Percentiles rank a stretch among this genome's conserved stretches.
phyloP scores from a whole-genome alignment of 2,329 filamentous ascomycete species.

The Alternaria arborescens region DNA sequence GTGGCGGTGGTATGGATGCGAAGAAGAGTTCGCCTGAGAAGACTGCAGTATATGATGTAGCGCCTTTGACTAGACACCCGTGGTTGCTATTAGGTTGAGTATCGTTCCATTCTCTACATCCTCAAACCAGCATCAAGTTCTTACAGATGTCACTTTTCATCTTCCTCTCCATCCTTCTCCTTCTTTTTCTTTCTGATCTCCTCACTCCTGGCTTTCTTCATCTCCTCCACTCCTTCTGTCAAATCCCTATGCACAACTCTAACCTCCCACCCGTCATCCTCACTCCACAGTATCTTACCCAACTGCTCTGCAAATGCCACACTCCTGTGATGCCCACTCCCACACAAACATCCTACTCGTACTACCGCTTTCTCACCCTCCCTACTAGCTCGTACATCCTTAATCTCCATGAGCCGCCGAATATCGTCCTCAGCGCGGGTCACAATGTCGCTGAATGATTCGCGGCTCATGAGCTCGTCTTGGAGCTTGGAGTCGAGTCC shows the following conservation, averaged over 20 bases:
- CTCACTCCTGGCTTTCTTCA: background rate
- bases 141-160: background rate
- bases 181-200: background rate
- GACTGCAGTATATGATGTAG: background rate
- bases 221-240: slow-evolving; percentile 4
- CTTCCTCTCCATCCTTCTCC: background rate
- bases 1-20: background rate
- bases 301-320: slow-evolving; percentile 19
- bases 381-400: slow-evolving; percentile 8
- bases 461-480: slow-evolving; percentile 16
- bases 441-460: slow-evolving; percentile 7
- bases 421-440: slow-evolving; percentile 10
- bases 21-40: background rate
- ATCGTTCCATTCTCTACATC: background rate
- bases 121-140: background rate
- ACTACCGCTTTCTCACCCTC: background rate
- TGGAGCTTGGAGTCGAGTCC: slow-evolving; percentile 11
- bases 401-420: slow-evolving; percentile 10
- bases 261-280: slow-evolving; percentile 12
- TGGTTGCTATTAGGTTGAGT: background rate
- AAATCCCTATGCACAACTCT: slow-evolving; percentile 13
- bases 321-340: slow-evolving; percentile 19
- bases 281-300: slow-evolving; percentile 14
- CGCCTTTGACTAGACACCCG: background rate
- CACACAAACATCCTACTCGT: slow-evolving; percentile 14